These are phyloP conservation scores for Solanum neorickii DNA, from an alignment of 257 asterid species.

Conservation along the genomic window DNA sequence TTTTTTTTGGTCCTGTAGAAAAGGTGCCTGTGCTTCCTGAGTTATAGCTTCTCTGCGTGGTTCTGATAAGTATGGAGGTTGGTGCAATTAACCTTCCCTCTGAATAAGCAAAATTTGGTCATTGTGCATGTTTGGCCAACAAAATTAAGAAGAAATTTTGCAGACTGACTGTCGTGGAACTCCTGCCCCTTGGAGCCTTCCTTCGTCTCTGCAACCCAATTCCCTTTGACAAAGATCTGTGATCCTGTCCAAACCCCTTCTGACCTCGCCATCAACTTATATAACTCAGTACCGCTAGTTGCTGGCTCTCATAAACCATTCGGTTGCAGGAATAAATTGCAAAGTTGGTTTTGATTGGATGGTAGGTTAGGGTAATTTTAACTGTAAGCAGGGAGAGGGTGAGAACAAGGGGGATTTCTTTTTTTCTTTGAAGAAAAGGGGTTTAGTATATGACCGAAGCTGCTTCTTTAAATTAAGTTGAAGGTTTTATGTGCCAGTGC, in stretches of 20 bases:
- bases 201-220: background rate
- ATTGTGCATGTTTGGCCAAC: background rate
- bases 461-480: background rate
- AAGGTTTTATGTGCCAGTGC: background rate
- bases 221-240: background rate
- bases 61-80: background rate
- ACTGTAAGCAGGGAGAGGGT: background rate
- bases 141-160: background rate
- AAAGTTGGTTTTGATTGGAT: background rate
- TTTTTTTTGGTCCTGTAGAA: background rate
- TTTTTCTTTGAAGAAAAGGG: background rate
- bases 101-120: background rate
- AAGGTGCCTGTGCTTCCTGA: background rate
- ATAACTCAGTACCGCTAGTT: background rate
- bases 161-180: background rate
- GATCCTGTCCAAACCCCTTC: background rate
- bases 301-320: background rate
- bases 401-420: background rate
- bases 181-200: background rate
- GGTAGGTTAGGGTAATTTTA: background rate
- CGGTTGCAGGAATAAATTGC: background rate
- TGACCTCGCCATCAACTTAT: background rate
- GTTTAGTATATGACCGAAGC: background rate
- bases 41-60: background rate
- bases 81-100: background rate